Percentiles rank a stretch among this genome's conserved stretches.
These are phyloP conservation scores for Scedosporium aurantiacum DNA, from an alignment of 2,329 filamentous ascomycete species.

Conservation along the genomic window DNA sequence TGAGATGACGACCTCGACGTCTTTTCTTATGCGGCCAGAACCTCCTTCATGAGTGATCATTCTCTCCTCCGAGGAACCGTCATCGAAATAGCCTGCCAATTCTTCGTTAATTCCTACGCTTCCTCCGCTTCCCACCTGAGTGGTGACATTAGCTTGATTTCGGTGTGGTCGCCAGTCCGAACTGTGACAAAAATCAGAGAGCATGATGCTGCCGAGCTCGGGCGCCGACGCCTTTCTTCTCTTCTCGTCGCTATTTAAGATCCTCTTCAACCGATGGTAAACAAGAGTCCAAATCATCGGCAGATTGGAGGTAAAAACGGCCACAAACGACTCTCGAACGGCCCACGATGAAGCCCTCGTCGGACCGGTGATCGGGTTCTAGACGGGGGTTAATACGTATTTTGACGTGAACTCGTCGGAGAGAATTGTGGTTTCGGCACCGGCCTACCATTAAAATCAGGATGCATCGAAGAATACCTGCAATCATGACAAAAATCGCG, in stretches of 20 bases:
- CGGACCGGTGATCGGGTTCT: constrained; percentile 29
- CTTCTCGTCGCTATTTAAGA: not conserved
- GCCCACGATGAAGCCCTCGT: constrained; percentile 30
- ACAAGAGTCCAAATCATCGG: constrained; percentile 35
- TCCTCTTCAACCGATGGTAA: constrained; percentile 12
- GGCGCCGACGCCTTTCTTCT: not conserved
- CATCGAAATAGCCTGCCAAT: not conserved
- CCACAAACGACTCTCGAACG: constrained; percentile 31
- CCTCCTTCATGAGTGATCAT: not conserved
- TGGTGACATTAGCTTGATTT: not conserved
- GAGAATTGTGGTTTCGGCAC: not conserved
- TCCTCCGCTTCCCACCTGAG: not conserved
- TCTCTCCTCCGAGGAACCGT: not conserved
- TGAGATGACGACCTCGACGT: not conserved
- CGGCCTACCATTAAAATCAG: constrained; percentile 23
- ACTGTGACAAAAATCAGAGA: constrained; percentile 9
- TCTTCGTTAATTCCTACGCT: not conserved
- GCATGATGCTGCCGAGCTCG: constrained; percentile 8
- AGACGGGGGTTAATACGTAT: not conserved
- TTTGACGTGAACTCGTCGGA: not conserved
- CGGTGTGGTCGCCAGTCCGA: not conserved
- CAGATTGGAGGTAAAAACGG: constrained; percentile 30
- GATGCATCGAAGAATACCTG: constrained; percentile 21
- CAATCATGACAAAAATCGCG: constrained; percentile 26
- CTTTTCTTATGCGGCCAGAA: not conserved